Base-by-base conservation (phyloP, 1,139 yeast genomes). In the Kodamaea fungicola region DNA sequence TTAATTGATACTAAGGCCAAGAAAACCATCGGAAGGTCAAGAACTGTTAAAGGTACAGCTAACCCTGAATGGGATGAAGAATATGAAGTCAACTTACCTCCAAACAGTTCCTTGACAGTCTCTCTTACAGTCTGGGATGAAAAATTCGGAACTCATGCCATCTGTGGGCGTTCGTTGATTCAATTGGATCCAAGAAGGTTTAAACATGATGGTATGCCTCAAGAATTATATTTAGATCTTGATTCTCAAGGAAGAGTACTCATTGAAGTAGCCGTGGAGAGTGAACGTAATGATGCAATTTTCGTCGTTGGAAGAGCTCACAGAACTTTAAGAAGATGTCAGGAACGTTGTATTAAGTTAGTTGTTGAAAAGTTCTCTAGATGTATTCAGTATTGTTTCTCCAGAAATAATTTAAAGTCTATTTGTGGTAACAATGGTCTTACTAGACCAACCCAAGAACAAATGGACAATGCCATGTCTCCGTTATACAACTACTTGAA, bases 1-100 rank as follows among this genome's bases (percentile, higher is more conserved):
- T 57, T 90, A 21, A 72, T 78, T 3, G 95, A 88, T 44, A 75
- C 83, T 6, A 62, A 63, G 33, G 70, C 71, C 2, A 70, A 78
- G 35, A 69, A 68, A 37, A 77, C 82, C 13, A 69, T 86, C 34
- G 95, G 87, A 4, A 78, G 78, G 46, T 89, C 97, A 0, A 71
- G 88, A 50, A 73, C 82, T 0, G 67, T 85, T 7, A 67, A 71
- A 31, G 77, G 76, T 39, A 77, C 81, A 5, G 62, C 76, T 26
- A 80, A 80, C 49, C 97, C 97, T 0, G 78, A 75, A 21, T 92
- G 96, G 95, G 87, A 87, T 51, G 97, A 92, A 63, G 86, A 83
- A 40, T 84, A 86, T 54, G 96, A 89, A 53, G 59, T 85, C 28
- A 66, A 68, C 3, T 47, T 67, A 9, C 57, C 64, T 3, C 72